Percentiles rank a stretch among this genome's conserved stretches.
Conservation (phyloP, 345 rosid species). For the Hibiscus mutabilis region DNA sequence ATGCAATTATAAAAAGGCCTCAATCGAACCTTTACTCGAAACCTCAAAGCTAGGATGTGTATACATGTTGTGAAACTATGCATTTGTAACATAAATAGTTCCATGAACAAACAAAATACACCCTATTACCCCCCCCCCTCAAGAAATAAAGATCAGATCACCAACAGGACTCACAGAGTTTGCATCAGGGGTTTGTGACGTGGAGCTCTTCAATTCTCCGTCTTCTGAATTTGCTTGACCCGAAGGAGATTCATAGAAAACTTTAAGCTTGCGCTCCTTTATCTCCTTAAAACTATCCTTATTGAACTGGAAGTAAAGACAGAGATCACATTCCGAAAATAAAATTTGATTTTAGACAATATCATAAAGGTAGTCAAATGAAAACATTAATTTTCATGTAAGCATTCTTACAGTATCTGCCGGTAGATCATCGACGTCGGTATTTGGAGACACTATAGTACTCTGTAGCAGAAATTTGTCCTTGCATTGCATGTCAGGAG, state of each 20-base stretch:
- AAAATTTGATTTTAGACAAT: neutral
- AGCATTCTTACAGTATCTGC: slow-evolving; percentile 62
- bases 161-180: slow-evolving; percentile 47
- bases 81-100: too few relatives aligned
- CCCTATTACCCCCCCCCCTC: too few relatives aligned
- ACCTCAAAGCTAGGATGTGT: too few relatives aligned
- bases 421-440: slow-evolving; percentile 80
- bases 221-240: slow-evolving; percentile 47
- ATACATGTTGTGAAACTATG: too few relatives aligned
- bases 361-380: neutral
- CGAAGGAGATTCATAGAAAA: slow-evolving; percentile 50
- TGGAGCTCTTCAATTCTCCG: slow-evolving; percentile 37
- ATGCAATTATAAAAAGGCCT: too few relatives aligned
- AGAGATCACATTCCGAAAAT: slow-evolving; percentile 8
- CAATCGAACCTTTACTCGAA: too few relatives aligned
- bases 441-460: slow-evolving; percentile 62
- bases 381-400: slow-evolving; percentile 3
- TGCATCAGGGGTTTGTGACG: slow-evolving; percentile 38
- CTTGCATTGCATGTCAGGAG: slow-evolving; percentile 88
- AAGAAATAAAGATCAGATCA: neutral
- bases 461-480: slow-evolving; percentile 96
- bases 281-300: slow-evolving; percentile 63
- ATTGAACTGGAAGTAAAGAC: slow-evolving; percentile 44
- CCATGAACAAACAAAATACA: too few relatives aligned
- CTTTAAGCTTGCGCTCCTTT: slow-evolving; percentile 85